Evolutionary conservation across 805 yeast genomes (phyloP).

Genomic region (Candida sonorensis): DNA sequence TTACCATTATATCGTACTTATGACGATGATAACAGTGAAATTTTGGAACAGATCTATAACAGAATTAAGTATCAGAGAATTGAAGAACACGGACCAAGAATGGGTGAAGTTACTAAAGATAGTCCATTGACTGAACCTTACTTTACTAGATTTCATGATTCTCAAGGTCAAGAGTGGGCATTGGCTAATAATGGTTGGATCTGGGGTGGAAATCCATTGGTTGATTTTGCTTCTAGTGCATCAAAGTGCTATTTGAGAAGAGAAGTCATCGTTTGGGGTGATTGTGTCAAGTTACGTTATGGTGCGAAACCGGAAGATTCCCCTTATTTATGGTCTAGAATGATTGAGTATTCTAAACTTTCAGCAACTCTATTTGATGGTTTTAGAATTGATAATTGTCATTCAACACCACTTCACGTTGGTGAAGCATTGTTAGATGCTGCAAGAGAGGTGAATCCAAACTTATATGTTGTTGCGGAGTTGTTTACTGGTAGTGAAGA

Average conservation of each 20-base stretch:
- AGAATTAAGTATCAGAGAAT: slow-evolving; percentile 72
- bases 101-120: slow-evolving; percentile 55
- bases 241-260: slow-evolving; percentile 81
- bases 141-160: slow-evolving; percentile 62
- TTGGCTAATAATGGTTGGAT: slow-evolving; percentile 98
- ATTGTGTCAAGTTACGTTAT: slow-evolving; percentile 88
- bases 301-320: slow-evolving; percentile 76
- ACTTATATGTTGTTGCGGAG: slow-evolving; percentile 90
- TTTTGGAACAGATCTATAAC: slow-evolving; percentile 63
- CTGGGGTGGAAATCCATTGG: slow-evolving; percentile 93
- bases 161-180: slow-evolving; percentile 54
- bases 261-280: slow-evolving; percentile 97
- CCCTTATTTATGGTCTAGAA: slow-evolving; percentile 83
- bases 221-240: slow-evolving; percentile 80
- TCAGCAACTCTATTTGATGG: slow-evolving; percentile 79
- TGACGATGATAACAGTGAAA: slow-evolving; percentile 64
- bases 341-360: slow-evolving; percentile 66
- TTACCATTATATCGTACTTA: slow-evolving; percentile 62
- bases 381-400: slow-evolving; percentile 90
- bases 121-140: slow-evolving; percentile 79
- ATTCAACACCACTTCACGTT: slow-evolving; percentile 92
- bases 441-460: slow-evolving; percentile 80
- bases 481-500: slow-evolving; percentile 88
- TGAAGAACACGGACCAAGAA: slow-evolving; percentile 74
- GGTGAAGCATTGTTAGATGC: slow-evolving; percentile 84